Percentiles rank a stretch among this genome's conserved stretches.
These are phyloP conservation scores for Cryphonectria naterciae DNA, from an alignment of 2,329 filamentous ascomycete species.

Conservation along the genomic window DNA sequence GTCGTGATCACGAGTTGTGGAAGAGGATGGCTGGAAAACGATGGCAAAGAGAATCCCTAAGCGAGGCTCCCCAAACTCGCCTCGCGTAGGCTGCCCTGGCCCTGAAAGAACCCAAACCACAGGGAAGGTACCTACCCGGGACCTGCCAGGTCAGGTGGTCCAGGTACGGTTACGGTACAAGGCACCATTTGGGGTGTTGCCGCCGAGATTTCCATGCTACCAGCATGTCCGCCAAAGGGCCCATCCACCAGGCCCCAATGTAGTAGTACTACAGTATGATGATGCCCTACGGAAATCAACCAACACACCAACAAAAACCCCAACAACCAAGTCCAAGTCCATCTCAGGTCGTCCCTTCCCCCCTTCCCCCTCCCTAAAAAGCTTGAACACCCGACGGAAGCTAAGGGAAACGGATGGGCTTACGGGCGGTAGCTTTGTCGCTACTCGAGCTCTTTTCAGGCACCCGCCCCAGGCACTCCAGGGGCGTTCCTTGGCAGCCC, in stretches of 20 bases:
- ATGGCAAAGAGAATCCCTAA: neutral
- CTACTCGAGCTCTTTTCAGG: slow-evolving; percentile 1
- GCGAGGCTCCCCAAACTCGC: neutral
- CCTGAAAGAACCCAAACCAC: neutral
- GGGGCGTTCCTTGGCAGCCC: neutral
- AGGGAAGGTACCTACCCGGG: too few species aligned
- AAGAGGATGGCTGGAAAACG: neutral
- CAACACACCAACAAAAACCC: too few species aligned
- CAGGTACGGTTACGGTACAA: neutral
- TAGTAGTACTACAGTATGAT: too few species aligned
- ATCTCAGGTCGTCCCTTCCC: neutral
- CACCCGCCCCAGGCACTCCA: neutral
- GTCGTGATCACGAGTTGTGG: neutral
- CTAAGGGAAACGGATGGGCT: neutral
- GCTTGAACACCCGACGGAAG: slow-evolving; percentile 1
- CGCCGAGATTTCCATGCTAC: neutral
- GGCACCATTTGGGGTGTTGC: neutral
- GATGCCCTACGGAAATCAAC: neutral
- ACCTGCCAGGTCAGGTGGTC: neutral
- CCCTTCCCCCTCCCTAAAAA: neutral
- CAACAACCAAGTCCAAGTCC: too few species aligned
- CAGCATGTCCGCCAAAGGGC: neutral
- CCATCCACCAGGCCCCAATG: neutral
- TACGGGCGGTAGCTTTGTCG: neutral
- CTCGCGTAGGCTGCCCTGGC: neutral